phyloP scores from a whole-genome alignment of 805 yeast species.

The Saturnispora quitensis region DNA sequence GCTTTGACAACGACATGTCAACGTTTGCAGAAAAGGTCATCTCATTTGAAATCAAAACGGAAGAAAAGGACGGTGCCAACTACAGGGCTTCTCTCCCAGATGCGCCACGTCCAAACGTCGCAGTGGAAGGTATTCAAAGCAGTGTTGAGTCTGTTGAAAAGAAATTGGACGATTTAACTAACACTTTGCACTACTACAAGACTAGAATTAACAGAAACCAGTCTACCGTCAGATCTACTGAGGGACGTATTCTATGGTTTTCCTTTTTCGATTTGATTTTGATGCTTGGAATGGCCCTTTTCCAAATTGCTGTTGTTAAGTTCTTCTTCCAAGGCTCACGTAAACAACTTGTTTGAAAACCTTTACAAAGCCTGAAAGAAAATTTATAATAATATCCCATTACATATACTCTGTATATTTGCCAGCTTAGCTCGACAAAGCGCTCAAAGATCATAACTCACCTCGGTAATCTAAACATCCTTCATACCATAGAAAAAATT shows the following conservation, averaged over 20 bases:
- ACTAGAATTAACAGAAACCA: slow-evolving; percentile 89
- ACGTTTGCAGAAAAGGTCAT: slow-evolving; percentile 75
- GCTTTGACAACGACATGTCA: slow-evolving; percentile 76
- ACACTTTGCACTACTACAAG: slow-evolving; percentile 70
- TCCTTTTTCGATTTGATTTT: slow-evolving; percentile 56
- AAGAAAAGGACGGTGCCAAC: slow-evolving; percentile 21
- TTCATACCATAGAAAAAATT: background rate
- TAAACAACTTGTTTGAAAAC: slow-evolving; percentile 45
- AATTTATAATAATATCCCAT: background rate
- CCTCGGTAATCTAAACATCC: background rate
- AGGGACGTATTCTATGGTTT: slow-evolving; percentile 52
- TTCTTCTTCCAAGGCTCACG: slow-evolving; percentile 64
- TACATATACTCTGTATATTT: background rate
- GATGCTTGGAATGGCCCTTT: slow-evolving; percentile 60
- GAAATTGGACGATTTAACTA: slow-evolving; percentile 48
- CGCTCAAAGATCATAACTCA: background rate
- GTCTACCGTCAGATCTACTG: slow-evolving; percentile 64
- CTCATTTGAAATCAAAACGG: slow-evolving; percentile 66
- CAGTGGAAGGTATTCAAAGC: slow-evolving; percentile 45
- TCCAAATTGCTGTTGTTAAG: slow-evolving; percentile 62
- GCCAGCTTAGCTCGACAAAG: background rate
- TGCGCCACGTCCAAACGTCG: slow-evolving; percentile 44
- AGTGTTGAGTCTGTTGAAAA: slow-evolving; percentile 51
- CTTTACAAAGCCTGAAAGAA: background rate
- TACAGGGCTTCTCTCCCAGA: slow-evolving; percentile 57